phyloP scores from a whole-genome alignment of 257 asterid species.

The Apocynum venetum region DNA sequence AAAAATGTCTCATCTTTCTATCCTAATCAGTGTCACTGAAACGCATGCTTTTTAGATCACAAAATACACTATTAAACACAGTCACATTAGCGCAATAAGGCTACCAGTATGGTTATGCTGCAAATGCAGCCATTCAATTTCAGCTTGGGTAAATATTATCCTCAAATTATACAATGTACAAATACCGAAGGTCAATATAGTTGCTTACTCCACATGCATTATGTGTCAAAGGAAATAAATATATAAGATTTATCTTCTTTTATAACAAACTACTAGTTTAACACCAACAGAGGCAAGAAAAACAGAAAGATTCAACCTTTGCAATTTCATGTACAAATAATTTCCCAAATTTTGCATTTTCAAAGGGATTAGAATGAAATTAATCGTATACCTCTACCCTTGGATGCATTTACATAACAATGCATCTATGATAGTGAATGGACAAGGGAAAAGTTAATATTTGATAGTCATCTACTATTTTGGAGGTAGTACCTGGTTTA shows the following conservation, averaged over 20 bases:
- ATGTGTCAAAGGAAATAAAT: not conserved
- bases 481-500: conserved; percentile 48
- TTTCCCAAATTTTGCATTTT: not conserved
- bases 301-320: not conserved
- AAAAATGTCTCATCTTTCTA: not conserved
- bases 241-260: not conserved
- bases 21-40: too few species aligned
- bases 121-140: not conserved
- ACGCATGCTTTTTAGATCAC: not conserved
- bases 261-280: not conserved
- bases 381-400: not conserved
- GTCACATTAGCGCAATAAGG: not conserved
- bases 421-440: not conserved
- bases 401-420: not conserved
- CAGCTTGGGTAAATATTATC: not conserved
- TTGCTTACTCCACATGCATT: not conserved
- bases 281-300: not conserved
- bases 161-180: not conserved
- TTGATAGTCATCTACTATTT: not conserved
- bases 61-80: not conserved
- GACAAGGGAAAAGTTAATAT: not conserved
- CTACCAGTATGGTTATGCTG: not conserved
- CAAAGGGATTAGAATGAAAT: not conserved
- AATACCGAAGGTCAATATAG: not conserved
- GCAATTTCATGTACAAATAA: not conserved